phyloP scores from a whole-genome alignment of 495 filamentous ascomycete species.

The Durotheca rogersii region DNA sequence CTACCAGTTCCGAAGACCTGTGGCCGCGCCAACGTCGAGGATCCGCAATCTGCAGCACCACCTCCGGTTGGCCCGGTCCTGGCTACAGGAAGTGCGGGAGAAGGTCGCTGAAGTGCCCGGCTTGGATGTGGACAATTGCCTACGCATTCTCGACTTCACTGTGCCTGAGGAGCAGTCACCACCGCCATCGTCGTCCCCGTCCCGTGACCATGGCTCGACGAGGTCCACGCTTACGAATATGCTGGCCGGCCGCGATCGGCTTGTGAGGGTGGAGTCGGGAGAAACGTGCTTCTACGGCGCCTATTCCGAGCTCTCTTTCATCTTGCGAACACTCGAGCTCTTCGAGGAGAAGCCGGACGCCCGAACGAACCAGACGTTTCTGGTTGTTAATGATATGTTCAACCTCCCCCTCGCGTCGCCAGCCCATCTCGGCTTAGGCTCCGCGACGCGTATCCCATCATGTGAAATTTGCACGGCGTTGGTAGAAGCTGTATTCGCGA shows the following conservation, averaged over 20 bases:
- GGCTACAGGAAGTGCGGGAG: neutral
- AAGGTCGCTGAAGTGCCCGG: constrained; percentile 2
- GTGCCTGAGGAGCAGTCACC: neutral
- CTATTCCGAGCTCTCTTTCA: constrained; percentile 6
- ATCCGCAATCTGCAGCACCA: constrained; percentile 6
- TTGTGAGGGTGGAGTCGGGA: neutral
- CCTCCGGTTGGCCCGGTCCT: constrained; percentile 5
- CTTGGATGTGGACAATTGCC: constrained; percentile 4
- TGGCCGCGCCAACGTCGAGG: constrained; percentile 1
- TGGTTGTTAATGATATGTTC: neutral
- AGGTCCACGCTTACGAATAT: neutral
- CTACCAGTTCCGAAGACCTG: constrained; percentile 1
- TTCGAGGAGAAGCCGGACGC: neutral
- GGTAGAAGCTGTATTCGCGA: neutral
- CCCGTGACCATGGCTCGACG: neutral
- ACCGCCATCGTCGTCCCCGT: neutral
- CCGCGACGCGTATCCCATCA: neutral
- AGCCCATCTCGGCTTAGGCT: neutral
- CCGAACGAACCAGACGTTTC: neutral
- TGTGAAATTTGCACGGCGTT: neutral
- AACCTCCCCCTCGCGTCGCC: neutral
- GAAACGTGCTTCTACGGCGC: neutral
- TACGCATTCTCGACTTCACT: constrained; percentile 7
- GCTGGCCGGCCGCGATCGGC: constrained; percentile 1
- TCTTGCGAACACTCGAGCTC: constrained; percentile 1